These are phyloP conservation scores for Fusarium fujikuroi DNA, from an alignment of 2,329 filamentous ascomycete genomes.

Conservation along the genomic window DNA sequence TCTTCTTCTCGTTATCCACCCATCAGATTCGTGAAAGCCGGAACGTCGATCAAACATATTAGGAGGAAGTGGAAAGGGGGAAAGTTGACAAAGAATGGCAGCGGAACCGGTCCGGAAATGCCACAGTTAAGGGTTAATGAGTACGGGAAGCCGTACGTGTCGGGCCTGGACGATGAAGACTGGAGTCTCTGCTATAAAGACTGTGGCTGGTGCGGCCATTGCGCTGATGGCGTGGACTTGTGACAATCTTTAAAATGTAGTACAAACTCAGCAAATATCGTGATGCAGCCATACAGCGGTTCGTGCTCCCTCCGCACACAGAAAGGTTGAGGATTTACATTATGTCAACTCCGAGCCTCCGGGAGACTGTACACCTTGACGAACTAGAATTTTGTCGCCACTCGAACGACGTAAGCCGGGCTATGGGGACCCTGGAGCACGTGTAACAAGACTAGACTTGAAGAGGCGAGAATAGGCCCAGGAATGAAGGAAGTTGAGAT, in stretches of 20 bases:
- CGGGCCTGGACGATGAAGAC: not conserved
- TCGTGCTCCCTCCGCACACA: not conserved
- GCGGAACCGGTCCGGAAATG: not conserved
- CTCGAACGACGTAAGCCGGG: not conserved
- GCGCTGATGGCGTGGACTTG: not conserved
- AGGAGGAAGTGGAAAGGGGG: not conserved
- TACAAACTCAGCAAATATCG: not conserved
- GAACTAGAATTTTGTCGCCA: not conserved
- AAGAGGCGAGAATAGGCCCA: not conserved
- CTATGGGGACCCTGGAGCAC: not conserved
- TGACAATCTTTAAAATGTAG: not conserved
- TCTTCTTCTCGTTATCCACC: not conserved
- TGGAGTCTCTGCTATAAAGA: not conserved
- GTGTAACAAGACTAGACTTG: not conserved
- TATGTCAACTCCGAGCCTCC: not conserved
- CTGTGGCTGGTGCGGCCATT: not conserved
- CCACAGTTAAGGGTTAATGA: not conserved
- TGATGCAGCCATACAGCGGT: not conserved
- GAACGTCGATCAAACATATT: not conserved
- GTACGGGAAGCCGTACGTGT: not conserved
- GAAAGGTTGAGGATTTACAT: not conserved
- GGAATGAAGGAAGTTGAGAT: not conserved
- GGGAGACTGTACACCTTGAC: not conserved
- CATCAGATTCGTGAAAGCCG: not conserved
- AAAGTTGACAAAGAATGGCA: not conserved